Evolutionary conservation across 768 basidiomycete species (phyloP).

Genomic region (Mycena chlorophos): DNA sequence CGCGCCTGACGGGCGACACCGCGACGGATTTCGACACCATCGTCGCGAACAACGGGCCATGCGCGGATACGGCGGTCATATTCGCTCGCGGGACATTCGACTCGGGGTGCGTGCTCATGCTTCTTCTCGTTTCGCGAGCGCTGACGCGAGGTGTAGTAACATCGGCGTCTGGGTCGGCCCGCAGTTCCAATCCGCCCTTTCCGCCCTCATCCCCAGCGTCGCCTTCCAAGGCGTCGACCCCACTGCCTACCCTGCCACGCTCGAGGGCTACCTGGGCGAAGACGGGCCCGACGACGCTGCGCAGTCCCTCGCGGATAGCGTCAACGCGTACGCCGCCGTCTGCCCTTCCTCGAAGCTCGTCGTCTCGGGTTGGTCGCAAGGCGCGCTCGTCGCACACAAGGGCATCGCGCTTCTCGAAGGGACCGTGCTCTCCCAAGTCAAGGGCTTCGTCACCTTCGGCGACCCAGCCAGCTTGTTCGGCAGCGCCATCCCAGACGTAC

Average conservation of each 20-base stretch:
- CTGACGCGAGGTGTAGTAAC: slow-evolving; percentile 10
- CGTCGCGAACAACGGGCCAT: slow-evolving; percentile 5
- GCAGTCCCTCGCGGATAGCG: slow-evolving; percentile 16
- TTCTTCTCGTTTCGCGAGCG: background rate
- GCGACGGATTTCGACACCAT: slow-evolving; percentile 13
- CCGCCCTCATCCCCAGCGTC: slow-evolving; percentile 9
- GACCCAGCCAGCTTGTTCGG: slow-evolving; percentile 18
- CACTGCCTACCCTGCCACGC: slow-evolving; percentile 18
- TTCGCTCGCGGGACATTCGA: slow-evolving; percentile 24
- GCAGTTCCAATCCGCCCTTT: slow-evolving; percentile 15
- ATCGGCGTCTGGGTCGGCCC: slow-evolving; percentile 24
- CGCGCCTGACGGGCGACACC: background rate
- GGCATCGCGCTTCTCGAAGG: slow-evolving; percentile 10
- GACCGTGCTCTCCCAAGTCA: slow-evolving; percentile 7
- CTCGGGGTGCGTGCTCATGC: slow-evolving; percentile 15
- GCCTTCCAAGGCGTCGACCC: slow-evolving; percentile 23
- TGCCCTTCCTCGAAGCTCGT: slow-evolving; percentile 17
- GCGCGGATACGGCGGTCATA: slow-evolving; percentile 19
- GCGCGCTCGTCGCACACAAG: slow-evolving; percentile 20
- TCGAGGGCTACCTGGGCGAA: slow-evolving; percentile 14
- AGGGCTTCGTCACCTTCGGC: slow-evolving; percentile 12
- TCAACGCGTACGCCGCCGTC: slow-evolving; percentile 9
- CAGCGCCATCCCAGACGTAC: slow-evolving; percentile 1
- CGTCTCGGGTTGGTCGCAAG: slow-evolving; percentile 22
- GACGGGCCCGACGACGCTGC: slow-evolving; percentile 12